Conservation (phyloP, 2,329 filamentous ascomycete genomes). For the Ascomycota sp. region DNA sequence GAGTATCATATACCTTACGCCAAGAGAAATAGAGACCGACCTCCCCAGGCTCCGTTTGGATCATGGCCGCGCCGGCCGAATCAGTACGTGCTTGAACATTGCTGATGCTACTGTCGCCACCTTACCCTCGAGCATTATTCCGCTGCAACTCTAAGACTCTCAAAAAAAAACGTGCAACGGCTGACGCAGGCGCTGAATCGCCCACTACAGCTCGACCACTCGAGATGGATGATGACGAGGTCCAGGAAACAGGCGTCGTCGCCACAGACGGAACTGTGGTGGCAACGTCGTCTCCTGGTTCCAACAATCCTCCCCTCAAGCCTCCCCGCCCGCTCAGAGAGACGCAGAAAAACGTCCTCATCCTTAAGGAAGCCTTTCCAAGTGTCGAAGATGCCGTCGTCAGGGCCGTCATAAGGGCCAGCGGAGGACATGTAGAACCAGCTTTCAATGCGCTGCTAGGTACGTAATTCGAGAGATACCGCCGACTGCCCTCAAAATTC, state of each 20-base stretch:
- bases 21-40: no score
- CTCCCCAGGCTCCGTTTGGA: slow-evolving; percentile 2
- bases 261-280: slow-evolving; percentile 18
- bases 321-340: slow-evolving; percentile 68
- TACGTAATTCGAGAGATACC: slow-evolving; percentile 19
- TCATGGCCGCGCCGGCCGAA: slow-evolving; percentile 22
- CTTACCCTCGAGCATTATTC: slow-evolving; percentile 2
- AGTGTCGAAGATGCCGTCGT: slow-evolving; percentile 60
- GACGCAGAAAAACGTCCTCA: slow-evolving; percentile 67
- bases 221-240: slow-evolving; percentile 51
- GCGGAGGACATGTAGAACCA: slow-evolving; percentile 70
- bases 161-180: slow-evolving; percentile 22
- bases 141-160: slow-evolving; percentile 6
- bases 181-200: slow-evolving; percentile 33
- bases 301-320: slow-evolving; percentile 46
- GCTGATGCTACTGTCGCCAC: slow-evolving; percentile 1
- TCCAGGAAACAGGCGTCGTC: slow-evolving; percentile 36
- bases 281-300: slow-evolving; percentile 4
- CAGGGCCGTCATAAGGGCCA: slow-evolving; percentile 73
- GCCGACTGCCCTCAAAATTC: no score
- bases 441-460: slow-evolving; percentile 89
- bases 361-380: slow-evolving; percentile 86
- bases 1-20: no score
- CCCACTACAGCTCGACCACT: slow-evolving; percentile 44
- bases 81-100: slow-evolving; percentile 17